Conservation (phyloP, 192 early-diverging fungal species). For the Umbelopsis sp. region DNA sequence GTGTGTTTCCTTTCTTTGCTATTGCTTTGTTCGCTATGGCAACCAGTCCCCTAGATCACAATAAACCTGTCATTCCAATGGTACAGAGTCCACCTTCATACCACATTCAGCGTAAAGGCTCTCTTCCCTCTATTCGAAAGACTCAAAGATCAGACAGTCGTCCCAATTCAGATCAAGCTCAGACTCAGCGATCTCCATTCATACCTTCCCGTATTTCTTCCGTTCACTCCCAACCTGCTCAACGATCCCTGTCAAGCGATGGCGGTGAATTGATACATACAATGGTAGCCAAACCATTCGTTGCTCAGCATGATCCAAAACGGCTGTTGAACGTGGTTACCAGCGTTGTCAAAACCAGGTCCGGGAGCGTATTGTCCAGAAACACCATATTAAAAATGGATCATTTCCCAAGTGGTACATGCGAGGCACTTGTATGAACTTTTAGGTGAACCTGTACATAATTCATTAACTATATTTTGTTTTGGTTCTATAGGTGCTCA, state of each 20-base stretch:
- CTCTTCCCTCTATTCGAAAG: neutral
- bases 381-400: constrained; percentile 62
- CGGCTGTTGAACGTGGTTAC: constrained; percentile 41
- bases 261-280: neutral
- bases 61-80: neutral
- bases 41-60: neutral
- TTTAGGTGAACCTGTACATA: too few relatives aligned
- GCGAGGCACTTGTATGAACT: neutral
- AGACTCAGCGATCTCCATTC: neutral
- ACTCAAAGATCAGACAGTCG: neutral
- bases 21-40: neutral
- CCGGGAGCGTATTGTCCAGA: constrained; percentile 54
- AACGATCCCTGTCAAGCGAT: neutral
- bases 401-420: constrained; percentile 47
- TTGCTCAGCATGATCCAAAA: constrained; percentile 29
- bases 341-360: constrained; percentile 47
- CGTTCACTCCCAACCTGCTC: neutral
- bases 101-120: neutral
- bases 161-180: neutral
- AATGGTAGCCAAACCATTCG: constrained; percentile 11
- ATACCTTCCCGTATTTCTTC: neutral
- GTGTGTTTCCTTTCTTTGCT: neutral
- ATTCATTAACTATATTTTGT: neutral
- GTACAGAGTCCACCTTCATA: neutral
- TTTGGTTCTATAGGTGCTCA: constrained; percentile 19